A percentile compares a stretch with the other conserved stretches of the same genome.
phyloP scores from a whole-genome alignment of 2,329 filamentous ascomycete species.

The Ascochyta lentis region DNA sequence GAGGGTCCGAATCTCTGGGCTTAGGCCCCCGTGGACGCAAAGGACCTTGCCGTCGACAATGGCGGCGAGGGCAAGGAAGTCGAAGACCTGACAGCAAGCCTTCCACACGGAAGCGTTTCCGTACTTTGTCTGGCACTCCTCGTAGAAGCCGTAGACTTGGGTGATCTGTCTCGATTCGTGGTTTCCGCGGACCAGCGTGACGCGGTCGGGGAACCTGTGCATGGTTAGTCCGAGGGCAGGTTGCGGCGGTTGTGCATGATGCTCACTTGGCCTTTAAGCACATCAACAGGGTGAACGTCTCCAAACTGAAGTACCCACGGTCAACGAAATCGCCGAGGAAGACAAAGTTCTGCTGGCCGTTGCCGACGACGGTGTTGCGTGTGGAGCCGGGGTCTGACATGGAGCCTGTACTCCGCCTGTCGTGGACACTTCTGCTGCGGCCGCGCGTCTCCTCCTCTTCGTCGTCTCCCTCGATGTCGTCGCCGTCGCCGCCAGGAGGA shows the following conservation, averaged over 20 bases:
- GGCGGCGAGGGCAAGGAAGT: slow-evolving; percentile 95
- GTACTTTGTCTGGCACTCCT: slow-evolving; percentile 98
- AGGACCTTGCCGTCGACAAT: slow-evolving; percentile 99
- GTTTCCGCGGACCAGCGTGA: slow-evolving; percentile 78
- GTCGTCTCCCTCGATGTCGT: slow-evolving; percentile 51
- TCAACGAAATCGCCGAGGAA: slow-evolving; percentile 76
- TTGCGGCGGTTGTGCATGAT: neutral
- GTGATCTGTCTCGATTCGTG: slow-evolving; percentile 99
- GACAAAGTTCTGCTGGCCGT: slow-evolving; percentile 72
- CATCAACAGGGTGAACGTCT: slow-evolving; percentile 75
- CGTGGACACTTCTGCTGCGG: slow-evolving; percentile 53
- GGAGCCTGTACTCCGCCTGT: slow-evolving; percentile 49
- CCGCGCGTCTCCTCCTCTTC: slow-evolving; percentile 59
- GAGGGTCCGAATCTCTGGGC: slow-evolving; percentile 93
- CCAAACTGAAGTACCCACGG: slow-evolving; percentile 75
- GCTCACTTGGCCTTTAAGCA: slow-evolving; percentile 74
- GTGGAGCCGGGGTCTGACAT: slow-evolving; percentile 50
- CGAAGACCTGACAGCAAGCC: slow-evolving; percentile 98
- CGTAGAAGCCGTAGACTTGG: slow-evolving; percentile 99
- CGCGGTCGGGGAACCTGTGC: slow-evolving; percentile 70
- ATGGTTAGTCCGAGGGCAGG: slow-evolving; percentile 3
- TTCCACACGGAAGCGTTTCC: slow-evolving; percentile 99
- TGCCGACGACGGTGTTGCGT: slow-evolving; percentile 53
- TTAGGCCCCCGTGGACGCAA: slow-evolving; percentile 95
- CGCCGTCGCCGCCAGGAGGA: slow-evolving; percentile 58